Evolutionary conservation across 805 yeast genomes (phyloP).

Genomic region (Metschnikowia baotianmanensis): DNA sequence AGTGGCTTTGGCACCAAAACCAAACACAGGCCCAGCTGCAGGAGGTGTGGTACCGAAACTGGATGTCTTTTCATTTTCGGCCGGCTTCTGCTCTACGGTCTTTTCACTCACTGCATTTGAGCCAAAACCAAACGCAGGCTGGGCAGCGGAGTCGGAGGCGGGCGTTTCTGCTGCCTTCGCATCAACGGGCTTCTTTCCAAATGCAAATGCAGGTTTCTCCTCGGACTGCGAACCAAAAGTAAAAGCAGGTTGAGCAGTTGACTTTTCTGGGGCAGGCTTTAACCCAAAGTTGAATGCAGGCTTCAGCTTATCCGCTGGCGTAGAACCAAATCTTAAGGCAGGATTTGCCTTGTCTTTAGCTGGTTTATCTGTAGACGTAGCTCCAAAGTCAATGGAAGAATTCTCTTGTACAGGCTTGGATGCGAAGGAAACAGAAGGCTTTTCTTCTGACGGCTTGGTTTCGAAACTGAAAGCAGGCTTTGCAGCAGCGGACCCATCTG

Average conservation of each 20-base stretch:
- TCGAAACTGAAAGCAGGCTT: background rate
- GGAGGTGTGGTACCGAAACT: too few relatives aligned
- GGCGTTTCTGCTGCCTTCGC: too few relatives aligned
- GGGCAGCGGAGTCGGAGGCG: too few relatives aligned
- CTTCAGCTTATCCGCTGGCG: background rate
- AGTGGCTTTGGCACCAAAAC: conserved; percentile 7
- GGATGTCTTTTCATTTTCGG: too few relatives aligned
- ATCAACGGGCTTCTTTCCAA: too few relatives aligned
- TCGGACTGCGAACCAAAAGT: too few relatives aligned
- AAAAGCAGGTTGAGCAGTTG: background rate
- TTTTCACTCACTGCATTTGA: too few relatives aligned
- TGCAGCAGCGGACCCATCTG: background rate
- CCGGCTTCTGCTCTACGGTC: too few relatives aligned
- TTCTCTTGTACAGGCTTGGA: background rate
- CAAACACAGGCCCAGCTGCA: background rate
- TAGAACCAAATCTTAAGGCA: background rate
- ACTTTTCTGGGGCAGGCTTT: background rate
- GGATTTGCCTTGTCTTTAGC: background rate
- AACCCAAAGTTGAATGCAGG: conserved; percentile 2
- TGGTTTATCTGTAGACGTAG: too few relatives aligned
- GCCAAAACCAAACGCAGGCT: too few relatives aligned
- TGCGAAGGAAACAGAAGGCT: conserved; percentile 3
- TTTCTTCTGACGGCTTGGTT: background rate
- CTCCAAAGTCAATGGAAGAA: too few relatives aligned
- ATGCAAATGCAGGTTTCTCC: too few relatives aligned